Conservation (phyloP, 805 yeast genomes). For the Teunomyces cretensis region DNA sequence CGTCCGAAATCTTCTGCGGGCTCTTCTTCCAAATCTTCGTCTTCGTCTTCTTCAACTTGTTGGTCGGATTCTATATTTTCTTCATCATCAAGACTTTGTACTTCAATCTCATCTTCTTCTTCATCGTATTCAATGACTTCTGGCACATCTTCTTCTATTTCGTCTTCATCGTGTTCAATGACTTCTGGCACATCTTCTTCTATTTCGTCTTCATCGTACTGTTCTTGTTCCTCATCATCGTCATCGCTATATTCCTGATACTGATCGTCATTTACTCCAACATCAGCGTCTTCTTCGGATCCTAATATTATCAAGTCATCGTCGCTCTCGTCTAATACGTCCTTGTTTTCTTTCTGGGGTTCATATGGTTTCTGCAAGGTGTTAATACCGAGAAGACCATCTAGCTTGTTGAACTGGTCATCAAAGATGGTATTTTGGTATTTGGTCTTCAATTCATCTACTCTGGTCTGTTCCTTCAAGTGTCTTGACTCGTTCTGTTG, state of each 20-base stretch:
- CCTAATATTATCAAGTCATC: constrained; percentile 3
- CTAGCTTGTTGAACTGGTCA: constrained; percentile 25
- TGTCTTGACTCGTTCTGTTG: constrained; percentile 17
- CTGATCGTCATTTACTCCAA: background rate
- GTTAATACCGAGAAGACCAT: constrained; percentile 4
- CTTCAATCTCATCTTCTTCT: background rate
- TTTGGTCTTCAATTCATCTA: constrained; percentile 19
- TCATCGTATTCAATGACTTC: constrained; percentile 7
- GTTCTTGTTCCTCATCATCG: no score
- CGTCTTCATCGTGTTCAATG: constrained; percentile 5
- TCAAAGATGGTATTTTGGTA: constrained; percentile 23
- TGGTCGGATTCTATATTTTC: constrained; percentile 2
- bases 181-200: constrained; percentile 7
- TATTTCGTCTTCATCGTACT: constrained; percentile 2
- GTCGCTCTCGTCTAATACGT: constrained; percentile 1
- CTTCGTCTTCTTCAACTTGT: background rate
- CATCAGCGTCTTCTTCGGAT: constrained; percentile 4
- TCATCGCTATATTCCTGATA: background rate
- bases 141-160: constrained; percentile 5
- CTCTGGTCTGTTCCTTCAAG: constrained; percentile 11
- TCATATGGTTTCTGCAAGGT: background rate
- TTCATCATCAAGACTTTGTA: background rate
- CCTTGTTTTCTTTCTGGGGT: background rate
- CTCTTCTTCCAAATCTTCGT: background rate
- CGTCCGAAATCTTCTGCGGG: background rate